Conservation (phyloP, 176 grass and related monocot species). For the Thinopyrum elongatum region DNA sequence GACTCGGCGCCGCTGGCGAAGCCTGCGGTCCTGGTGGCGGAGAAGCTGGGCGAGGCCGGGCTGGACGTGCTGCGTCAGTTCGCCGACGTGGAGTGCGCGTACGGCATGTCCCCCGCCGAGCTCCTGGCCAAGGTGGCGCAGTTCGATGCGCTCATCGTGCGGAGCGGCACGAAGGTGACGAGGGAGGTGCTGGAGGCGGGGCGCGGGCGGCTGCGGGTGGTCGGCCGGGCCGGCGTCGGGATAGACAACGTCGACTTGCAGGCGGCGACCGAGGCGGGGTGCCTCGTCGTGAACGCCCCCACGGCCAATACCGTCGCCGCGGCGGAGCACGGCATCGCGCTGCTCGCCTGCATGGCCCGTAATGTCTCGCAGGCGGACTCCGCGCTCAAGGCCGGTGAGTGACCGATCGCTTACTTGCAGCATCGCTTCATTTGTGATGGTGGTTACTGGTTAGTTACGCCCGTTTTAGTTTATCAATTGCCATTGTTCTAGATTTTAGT, state of each 20-base stretch:
- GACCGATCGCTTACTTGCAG: neutral
- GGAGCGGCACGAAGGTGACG: slow-evolving; percentile 77
- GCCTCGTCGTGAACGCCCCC: slow-evolving; percentile 79
- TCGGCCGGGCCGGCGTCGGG: slow-evolving; percentile 69
- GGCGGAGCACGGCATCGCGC: slow-evolving; percentile 73
- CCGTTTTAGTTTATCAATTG: neutral
- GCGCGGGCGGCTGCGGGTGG: slow-evolving; percentile 46
- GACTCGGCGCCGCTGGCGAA: slow-evolving; percentile 26
- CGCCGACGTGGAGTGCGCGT: slow-evolving; percentile 57
- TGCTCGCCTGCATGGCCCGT: slow-evolving; percentile 75
- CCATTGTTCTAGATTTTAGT: neutral
- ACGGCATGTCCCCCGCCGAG: slow-evolving; percentile 57
- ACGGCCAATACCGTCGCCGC: slow-evolving; percentile 75
- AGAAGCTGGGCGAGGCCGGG: slow-evolving; percentile 70
- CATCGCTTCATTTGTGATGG: neutral
- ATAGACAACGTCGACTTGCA: slow-evolving; percentile 89
- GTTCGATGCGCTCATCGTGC: slow-evolving; percentile 75
- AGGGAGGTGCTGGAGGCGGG: slow-evolving; percentile 71
- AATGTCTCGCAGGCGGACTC: slow-evolving; percentile 68
- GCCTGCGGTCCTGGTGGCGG: slow-evolving; percentile 61
- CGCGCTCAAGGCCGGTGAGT: slow-evolving; percentile 66
- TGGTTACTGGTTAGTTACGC: neutral
- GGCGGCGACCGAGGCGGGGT: slow-evolving; percentile 63
- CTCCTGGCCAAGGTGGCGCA: slow-evolving; percentile 45
- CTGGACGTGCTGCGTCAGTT: slow-evolving; percentile 58